A percentile compares a stretch with the other conserved stretches of the same genome.
Evolutionary conservation across 495 filamentous ascomycete species (phyloP).

Genomic region (Tetracladium setigerum): DNA sequence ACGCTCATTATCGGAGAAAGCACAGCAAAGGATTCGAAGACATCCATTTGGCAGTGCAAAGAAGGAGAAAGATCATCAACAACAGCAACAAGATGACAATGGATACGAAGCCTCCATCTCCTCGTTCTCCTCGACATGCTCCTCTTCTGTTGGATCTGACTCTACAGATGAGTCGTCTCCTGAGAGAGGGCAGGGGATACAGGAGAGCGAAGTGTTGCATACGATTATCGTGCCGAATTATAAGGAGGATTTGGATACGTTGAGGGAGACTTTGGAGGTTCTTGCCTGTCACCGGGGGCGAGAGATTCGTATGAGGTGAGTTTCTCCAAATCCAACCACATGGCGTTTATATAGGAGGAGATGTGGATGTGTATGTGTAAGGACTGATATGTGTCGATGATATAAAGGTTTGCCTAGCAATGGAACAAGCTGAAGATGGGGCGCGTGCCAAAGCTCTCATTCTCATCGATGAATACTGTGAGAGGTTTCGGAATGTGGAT

Average conservation of each 20-base stretch:
- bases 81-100: too few relatives aligned
- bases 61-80: too few relatives aligned
- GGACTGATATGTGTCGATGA: too few relatives aligned
- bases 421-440: slow-evolving; percentile 54
- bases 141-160: not conserved
- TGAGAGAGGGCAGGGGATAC: too few relatives aligned
- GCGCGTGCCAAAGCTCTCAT: slow-evolving; percentile 44
- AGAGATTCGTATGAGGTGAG: slow-evolving; percentile 58
- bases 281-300: slow-evolving; percentile 58
- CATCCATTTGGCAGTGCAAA: too few relatives aligned
- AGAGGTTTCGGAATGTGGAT: slow-evolving; percentile 51
- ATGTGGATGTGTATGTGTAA: too few relatives aligned
- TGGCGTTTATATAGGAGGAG: not conserved
- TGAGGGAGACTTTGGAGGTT: slow-evolving; percentile 57
- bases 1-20: too few relatives aligned
- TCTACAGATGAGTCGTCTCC: too few relatives aligned
- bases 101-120: slow-evolving; percentile 1
- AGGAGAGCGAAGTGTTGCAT: slow-evolving; percentile 47
- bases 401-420: slow-evolving; percentile 57
- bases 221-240: slow-evolving; percentile 65
- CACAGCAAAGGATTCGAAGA: too few relatives aligned
- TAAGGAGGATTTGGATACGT: slow-evolving; percentile 56
- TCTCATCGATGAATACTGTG: slow-evolving; percentile 45
- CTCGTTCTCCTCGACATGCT: not conserved
- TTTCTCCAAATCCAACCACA: slow-evolving; percentile 6